A percentile compares a stretch with the other conserved stretches of the same genome.
Evolutionary conservation across 2,329 filamentous ascomycete species (phyloP).

Genomic region (Amylocarpus encephaloides): DNA sequence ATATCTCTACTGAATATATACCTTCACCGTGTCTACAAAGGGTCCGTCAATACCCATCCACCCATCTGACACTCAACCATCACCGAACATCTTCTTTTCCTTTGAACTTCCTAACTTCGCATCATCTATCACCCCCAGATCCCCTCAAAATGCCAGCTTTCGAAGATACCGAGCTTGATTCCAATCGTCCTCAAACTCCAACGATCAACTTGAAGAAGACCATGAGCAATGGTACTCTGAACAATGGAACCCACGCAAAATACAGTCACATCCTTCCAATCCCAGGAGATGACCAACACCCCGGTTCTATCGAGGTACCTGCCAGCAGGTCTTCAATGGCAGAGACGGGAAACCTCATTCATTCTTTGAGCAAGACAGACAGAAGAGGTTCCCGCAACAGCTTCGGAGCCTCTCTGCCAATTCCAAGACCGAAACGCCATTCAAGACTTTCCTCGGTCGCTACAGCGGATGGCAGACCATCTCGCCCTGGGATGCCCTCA

Average conservation of each 20-base stretch:
- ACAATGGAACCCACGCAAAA: background rate
- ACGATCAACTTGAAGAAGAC: constrained; percentile 18
- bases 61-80: background rate
- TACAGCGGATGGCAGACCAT: constrained; percentile 39
- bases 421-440: constrained; percentile 62
- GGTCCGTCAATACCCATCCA: background rate
- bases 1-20: constrained; percentile 25
- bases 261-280: constrained; percentile 31
- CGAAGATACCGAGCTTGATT: constrained; percentile 48
- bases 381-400: constrained; percentile 67
- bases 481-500: constrained; percentile 50
- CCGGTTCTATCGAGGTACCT: constrained; percentile 57
- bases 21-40: constrained; percentile 3
- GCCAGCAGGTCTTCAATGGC: constrained; percentile 62
- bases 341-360: constrained; percentile 64
- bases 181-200: constrained; percentile 16
- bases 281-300: constrained; percentile 38
- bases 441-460: constrained; percentile 61
- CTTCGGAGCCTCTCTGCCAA: constrained; percentile 66
- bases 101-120: constrained; percentile 3
- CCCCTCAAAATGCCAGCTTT: constrained; percentile 50
- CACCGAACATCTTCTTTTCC: background rate
- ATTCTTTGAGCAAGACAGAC: constrained; percentile 61
- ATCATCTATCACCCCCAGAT: background rate
- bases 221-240: constrained; percentile 18